Evolutionary conservation across 1,139 yeast species (phyloP).

Genomic region (Yamadazyma aaseri): DNA sequence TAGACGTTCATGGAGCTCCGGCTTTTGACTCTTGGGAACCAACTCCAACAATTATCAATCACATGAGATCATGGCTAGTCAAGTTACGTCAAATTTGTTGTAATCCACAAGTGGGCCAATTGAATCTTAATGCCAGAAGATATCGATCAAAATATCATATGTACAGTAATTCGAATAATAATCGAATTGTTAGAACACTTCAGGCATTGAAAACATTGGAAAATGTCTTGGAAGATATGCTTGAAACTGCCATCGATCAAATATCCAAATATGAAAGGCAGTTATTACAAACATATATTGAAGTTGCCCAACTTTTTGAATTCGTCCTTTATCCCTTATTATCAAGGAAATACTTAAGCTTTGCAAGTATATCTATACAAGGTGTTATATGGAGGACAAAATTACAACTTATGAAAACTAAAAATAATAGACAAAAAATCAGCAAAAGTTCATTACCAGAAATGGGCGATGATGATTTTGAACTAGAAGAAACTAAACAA

Average conservation of each 20-base stretch:
- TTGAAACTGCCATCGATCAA: slow-evolving; percentile 49
- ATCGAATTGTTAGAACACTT: slow-evolving; percentile 19
- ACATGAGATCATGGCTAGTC: slow-evolving; percentile 65
- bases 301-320: slow-evolving; percentile 66
- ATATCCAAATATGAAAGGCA: slow-evolving; percentile 50
- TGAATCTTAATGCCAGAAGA: slow-evolving; percentile 30
- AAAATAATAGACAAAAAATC: slow-evolving; percentile 4
- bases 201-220: slow-evolving; percentile 59
- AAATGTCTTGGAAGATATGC: slow-evolving; percentile 65
- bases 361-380: slow-evolving; percentile 19
- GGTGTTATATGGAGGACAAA: slow-evolving; percentile 13
- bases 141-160: slow-evolving; percentile 21
- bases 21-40: slow-evolving; percentile 52
- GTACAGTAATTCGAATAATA: slow-evolving; percentile 9
- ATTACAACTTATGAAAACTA: slow-evolving; percentile 5
- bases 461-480: slow-evolving; percentile 16
- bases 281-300: slow-evolving; percentile 41
- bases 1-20: slow-evolving; percentile 60
- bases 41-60: slow-evolving; percentile 33
- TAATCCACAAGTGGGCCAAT: slow-evolving; percentile 68
- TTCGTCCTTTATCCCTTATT: slow-evolving; percentile 45
- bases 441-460: slow-evolving; percentile 6
- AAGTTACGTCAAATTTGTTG: slow-evolving; percentile 78
- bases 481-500: slow-evolving; percentile 21
- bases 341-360: slow-evolving; percentile 28